These are phyloP conservation scores for Trichosporon asahii DNA, from an alignment of 1,284 basidiomycete species.

Conservation along the genomic window DNA sequence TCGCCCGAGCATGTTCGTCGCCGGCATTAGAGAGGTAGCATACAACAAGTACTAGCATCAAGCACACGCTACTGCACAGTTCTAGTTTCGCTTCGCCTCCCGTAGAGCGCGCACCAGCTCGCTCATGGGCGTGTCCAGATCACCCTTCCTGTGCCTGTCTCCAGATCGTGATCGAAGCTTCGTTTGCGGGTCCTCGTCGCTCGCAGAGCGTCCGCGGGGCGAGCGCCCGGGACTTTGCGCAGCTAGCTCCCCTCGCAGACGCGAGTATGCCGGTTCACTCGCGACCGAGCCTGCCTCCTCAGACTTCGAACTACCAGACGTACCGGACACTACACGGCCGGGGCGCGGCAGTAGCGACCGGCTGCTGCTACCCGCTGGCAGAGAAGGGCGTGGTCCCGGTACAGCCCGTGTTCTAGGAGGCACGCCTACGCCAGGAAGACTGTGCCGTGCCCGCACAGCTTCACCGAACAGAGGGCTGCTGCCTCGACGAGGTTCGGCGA, in stretches of 20 bases:
- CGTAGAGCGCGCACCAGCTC: slow-evolving; percentile 20
- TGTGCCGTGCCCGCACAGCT: slow-evolving; percentile 8
- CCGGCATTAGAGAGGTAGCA: neutral
- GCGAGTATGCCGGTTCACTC: slow-evolving; percentile 43
- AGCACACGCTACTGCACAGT: neutral
- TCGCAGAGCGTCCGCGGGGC: neutral
- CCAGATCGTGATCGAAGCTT: neutral
- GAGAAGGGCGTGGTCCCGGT: neutral
- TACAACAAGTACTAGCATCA: neutral
- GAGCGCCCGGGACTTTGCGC: neutral
- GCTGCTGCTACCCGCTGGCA: neutral
- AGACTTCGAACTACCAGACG: slow-evolving; percentile 3
- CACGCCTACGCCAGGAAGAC: neutral
- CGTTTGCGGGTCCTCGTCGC: slow-evolving; percentile 12
- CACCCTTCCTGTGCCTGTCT: neutral
- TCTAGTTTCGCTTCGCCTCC: neutral
- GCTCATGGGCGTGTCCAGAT: neutral
- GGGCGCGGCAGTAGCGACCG: neutral
- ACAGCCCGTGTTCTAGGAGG: neutral
- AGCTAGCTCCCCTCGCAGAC: slow-evolving; percentile 35
- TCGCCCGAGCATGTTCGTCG: neutral
- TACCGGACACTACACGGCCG: neutral
- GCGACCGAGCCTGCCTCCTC: slow-evolving; percentile 22
- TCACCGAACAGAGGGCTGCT: neutral
- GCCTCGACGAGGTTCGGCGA: slow-evolving; percentile 4